Percentiles rank a stretch among this genome's conserved stretches.
phyloP scores from a whole-genome alignment of 306 rosid species.

The Leucaena leucocephala region DNA sequence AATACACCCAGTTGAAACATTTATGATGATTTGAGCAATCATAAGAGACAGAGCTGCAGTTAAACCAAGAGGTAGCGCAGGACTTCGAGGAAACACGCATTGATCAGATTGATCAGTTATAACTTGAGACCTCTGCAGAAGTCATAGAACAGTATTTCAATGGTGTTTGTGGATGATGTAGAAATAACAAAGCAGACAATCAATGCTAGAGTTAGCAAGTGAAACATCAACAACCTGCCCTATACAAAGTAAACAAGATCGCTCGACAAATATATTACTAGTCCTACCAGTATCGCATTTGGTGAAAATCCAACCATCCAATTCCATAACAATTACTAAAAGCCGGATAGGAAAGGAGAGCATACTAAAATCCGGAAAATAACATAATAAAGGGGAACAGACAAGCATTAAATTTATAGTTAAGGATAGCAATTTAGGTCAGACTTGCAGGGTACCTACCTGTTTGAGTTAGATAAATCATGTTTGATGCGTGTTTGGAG shows the following conservation, averaged over 20 bases:
- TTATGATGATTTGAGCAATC: slow-evolving; percentile 65
- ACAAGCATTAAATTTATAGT: not conserved
- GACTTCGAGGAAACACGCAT: slow-evolving; percentile 77
- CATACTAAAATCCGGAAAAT: not conserved
- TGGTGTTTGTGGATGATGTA: slow-evolving; percentile 3
- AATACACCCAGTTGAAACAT: slow-evolving; percentile 74
- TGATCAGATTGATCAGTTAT: slow-evolving; percentile 26
- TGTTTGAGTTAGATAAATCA: not conserved
- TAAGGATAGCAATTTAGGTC: not conserved
- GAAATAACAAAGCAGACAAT: slow-evolving; percentile 3
- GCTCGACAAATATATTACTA: not conserved
- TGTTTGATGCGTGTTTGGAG: not conserved
- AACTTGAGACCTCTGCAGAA: slow-evolving; percentile 68
- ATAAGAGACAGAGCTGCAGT: slow-evolving; percentile 74
- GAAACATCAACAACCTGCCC: not conserved
- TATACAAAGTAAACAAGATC: not conserved
- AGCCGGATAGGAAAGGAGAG: no score
- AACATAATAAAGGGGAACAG: slow-evolving; percentile 29
- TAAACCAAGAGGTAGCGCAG: slow-evolving; percentile 86
- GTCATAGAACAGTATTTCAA: slow-evolving; percentile 26
- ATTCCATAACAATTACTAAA: not conserved
- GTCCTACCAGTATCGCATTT: not conserved
- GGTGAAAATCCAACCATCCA: not conserved
- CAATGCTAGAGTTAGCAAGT: slow-evolving; percentile 14
- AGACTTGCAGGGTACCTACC: not conserved